Percentiles rank a stretch among this genome's conserved stretches.
phyloP scores from a whole-genome alignment of 2,329 filamentous ascomycete species.

The Cytospora leucostoma region DNA sequence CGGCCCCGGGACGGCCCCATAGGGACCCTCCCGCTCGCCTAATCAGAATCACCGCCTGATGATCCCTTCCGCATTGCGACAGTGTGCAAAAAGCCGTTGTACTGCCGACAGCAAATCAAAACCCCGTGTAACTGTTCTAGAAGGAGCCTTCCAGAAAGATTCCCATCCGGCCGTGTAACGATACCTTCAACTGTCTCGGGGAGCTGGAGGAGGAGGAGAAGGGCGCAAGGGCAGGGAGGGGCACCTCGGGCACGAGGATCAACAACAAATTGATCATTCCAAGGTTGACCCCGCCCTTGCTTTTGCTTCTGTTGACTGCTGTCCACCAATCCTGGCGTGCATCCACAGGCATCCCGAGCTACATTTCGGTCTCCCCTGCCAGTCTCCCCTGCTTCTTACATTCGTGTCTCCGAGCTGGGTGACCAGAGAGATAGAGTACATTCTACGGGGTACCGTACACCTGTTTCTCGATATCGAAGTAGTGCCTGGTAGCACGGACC shows the following conservation, averaged over 20 bases:
- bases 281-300: background rate
- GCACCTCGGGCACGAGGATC: too few relatives aligned
- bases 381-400: background rate
- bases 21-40: background rate
- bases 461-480: background rate
- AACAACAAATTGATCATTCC: too few relatives aligned
- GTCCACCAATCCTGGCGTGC: background rate
- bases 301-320: background rate
- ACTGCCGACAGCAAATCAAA: conserved; percentile 4
- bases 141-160: conserved; percentile 21
- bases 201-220: background rate
- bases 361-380: background rate
- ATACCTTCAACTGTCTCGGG: background rate
- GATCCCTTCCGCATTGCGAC: conserved; percentile 9
- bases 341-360: background rate
- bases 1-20: background rate
- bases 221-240: background rate
- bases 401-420: background rate
- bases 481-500: background rate
- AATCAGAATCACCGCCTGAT: background rate
- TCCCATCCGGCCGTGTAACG: conserved; percentile 2
- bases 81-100: background rate
- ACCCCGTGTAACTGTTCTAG: conserved; percentile 19
- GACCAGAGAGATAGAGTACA: background rate
- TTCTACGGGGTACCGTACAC: too few relatives aligned